These are phyloP conservation scores for Lasiosphaeria ovina DNA, from an alignment of 495 filamentous ascomycete species.

Conservation along the genomic window DNA sequence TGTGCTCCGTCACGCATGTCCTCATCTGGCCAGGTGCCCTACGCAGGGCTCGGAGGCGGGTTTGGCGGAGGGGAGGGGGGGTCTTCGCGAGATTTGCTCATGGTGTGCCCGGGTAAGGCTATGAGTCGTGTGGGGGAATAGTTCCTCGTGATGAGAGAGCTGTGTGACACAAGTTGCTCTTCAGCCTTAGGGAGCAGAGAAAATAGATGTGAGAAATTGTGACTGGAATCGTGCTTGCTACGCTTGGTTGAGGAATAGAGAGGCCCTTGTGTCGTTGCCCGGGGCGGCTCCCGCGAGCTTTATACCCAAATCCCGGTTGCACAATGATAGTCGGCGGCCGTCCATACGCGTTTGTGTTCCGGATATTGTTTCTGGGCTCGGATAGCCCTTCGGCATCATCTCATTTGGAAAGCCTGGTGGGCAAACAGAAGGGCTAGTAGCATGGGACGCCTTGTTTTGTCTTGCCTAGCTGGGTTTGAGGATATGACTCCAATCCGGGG, in stretches of 20 bases:
- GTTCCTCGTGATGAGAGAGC: too few relatives aligned
- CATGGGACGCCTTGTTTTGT: neutral
- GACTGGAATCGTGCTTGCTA: too few relatives aligned
- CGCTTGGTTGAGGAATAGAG: too few relatives aligned
- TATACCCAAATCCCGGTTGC: too few relatives aligned
- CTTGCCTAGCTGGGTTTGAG: neutral
- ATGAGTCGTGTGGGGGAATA: too few relatives aligned
- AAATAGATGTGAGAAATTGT: too few relatives aligned
- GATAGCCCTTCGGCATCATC: constrained; percentile 5
- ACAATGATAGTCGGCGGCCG: constrained; percentile 1
- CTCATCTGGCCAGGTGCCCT: neutral
- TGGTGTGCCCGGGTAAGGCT: neutral
- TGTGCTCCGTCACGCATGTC: neutral
- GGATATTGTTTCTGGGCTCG: neutral
- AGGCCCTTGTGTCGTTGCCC: too few relatives aligned
- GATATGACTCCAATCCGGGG: neutral
- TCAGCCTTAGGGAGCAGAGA: too few relatives aligned
- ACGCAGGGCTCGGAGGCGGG: constrained; percentile 46
- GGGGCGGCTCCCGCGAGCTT: too few relatives aligned
- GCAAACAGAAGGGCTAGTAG: neutral
- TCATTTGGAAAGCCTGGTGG: neutral
- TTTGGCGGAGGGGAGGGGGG: constrained; percentile 47
- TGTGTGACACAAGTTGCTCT: too few relatives aligned
- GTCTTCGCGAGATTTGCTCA: constrained; percentile 35
- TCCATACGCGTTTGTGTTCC: constrained; percentile 8